phyloP scores from a whole-genome alignment of 2,329 filamentous ascomycete genomes.

The Samsoniella hepiali region DNA sequence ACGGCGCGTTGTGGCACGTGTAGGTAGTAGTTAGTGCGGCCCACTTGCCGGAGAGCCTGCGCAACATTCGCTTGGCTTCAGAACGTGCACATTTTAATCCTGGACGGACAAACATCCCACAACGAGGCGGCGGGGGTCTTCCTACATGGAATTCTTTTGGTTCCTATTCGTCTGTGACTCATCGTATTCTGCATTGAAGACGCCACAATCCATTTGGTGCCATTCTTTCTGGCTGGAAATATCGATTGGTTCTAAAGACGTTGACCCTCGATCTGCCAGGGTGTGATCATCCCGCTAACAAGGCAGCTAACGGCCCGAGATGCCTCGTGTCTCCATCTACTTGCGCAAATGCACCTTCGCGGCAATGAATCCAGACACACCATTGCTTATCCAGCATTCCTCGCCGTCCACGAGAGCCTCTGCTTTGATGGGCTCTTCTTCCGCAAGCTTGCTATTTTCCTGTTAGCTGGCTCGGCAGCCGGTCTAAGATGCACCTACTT shows the following conservation, averaged over 20 bases:
- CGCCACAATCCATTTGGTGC: neutral
- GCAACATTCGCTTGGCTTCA: neutral
- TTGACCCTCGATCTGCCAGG: neutral
- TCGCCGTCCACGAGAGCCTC: constrained; percentile 67
- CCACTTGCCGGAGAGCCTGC: constrained; percentile 1
- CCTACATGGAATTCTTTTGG: neutral
- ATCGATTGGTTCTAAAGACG: neutral
- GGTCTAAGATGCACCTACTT: constrained; percentile 40
- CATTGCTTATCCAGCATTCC: constrained; percentile 85
- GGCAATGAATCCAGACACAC: constrained; percentile 71
- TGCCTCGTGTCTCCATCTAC: neutral
- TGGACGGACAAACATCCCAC: neutral
- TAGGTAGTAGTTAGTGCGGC: neutral
- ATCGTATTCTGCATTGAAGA: neutral
- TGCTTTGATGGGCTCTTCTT: constrained; percentile 60
- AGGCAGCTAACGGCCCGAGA: constrained; percentile 4
- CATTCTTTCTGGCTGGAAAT: neutral
- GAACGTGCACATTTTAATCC: no score
- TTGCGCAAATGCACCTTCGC: constrained; percentile 38
- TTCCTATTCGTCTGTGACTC: no score
- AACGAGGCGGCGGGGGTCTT: neutral
- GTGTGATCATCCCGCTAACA: neutral
- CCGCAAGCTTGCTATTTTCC: constrained; percentile 52
- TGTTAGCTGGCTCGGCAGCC: neutral
- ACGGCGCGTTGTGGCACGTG: constrained; percentile 14